These are phyloP conservation scores for Lactifluus piperatus DNA, from an alignment of 768 basidiomycete species.

Conservation along the genomic window DNA sequence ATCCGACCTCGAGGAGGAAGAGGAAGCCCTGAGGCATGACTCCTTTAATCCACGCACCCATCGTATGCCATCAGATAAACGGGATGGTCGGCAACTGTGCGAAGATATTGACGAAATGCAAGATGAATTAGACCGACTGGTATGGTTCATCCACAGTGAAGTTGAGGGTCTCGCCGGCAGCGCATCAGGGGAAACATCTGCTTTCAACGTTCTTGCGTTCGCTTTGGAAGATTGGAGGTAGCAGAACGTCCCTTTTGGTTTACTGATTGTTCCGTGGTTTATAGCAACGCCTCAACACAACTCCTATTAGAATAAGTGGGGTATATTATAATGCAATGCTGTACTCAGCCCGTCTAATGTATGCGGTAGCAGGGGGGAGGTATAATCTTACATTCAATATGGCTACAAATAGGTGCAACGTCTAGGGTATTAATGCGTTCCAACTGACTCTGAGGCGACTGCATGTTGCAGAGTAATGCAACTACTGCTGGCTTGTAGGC, in stretches of 20 bases:
- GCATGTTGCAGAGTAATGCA: background rate
- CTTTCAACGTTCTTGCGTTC: slow-evolving; percentile 69
- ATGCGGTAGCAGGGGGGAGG: background rate
- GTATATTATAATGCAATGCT: background rate
- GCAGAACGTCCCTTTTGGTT: slow-evolving; percentile 13
- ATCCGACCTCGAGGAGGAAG: slow-evolving; percentile 24
- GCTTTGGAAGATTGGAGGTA: slow-evolving; percentile 72
- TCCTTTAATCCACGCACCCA: slow-evolving; percentile 34
- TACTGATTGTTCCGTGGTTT: background rate
- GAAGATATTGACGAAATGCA: slow-evolving; percentile 54
- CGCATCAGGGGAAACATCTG: slow-evolving; percentile 45
- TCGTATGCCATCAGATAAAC: slow-evolving; percentile 29
- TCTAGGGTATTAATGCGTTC: background rate
- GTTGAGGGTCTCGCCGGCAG: slow-evolving; percentile 62
- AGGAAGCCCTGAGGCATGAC: slow-evolving; percentile 17
- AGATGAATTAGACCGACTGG: slow-evolving; percentile 59
- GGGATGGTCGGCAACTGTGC: slow-evolving; percentile 40
- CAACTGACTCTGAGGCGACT: background rate
- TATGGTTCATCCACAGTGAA: slow-evolving; percentile 58
- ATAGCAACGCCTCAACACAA: background rate
- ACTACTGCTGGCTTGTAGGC: background rate
- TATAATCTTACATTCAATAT: background rate
- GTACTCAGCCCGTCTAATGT: background rate
- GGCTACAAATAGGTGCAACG: background rate
- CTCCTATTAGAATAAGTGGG: background rate